Percentiles rank a stretch among this genome's conserved stretches.
These are phyloP conservation scores for Globisporangium splendens DNA, from an alignment of 352 stramenopile genomes.

Conservation along the genomic window DNA sequence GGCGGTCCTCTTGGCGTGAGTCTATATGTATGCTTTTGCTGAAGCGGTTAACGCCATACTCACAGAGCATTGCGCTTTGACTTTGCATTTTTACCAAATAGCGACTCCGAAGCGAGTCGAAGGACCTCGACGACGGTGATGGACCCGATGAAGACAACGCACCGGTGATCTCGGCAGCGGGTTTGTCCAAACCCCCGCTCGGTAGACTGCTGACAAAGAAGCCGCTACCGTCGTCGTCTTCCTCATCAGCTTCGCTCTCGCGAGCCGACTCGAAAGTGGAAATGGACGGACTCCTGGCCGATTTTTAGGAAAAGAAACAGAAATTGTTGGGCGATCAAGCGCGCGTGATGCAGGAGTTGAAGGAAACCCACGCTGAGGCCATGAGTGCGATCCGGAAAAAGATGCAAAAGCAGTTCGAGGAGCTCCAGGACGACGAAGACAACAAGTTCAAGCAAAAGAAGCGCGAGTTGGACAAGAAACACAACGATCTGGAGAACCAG, in stretches of 20 bases:
- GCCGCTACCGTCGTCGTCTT: conserved; percentile 25
- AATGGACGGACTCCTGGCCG: conserved; percentile 21
- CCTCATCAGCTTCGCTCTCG: conserved; percentile 10
- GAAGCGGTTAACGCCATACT: background rate
- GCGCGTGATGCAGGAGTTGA: conserved; percentile 28
- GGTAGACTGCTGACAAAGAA: conserved; percentile 49
- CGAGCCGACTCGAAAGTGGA: conserved; percentile 36
- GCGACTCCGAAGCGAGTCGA: conserved; percentile 26
- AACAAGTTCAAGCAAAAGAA: conserved; percentile 57
- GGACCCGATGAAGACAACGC: conserved; percentile 16
- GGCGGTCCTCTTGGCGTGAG: conserved; percentile 48
- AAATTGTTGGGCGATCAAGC: conserved; percentile 39
- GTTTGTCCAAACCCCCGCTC: conserved; percentile 52
- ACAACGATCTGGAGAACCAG: conserved; percentile 63
- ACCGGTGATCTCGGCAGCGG: conserved; percentile 11
- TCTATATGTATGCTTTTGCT: background rate
- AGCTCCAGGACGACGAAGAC: conserved; percentile 54
- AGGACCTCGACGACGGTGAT: conserved; percentile 32
- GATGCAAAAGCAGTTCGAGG: conserved; percentile 41
- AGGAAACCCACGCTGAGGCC: conserved; percentile 33
- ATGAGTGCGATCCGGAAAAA: conserved; percentile 39
- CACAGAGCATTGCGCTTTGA: background rate
- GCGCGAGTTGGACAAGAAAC: conserved; percentile 62
- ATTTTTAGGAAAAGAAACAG: conserved; percentile 56
- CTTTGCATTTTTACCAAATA: conserved; percentile 7